phyloP scores from a whole-genome alignment of 2,329 filamentous ascomycete genomes.

The Aspergillus amoenus region DNA sequence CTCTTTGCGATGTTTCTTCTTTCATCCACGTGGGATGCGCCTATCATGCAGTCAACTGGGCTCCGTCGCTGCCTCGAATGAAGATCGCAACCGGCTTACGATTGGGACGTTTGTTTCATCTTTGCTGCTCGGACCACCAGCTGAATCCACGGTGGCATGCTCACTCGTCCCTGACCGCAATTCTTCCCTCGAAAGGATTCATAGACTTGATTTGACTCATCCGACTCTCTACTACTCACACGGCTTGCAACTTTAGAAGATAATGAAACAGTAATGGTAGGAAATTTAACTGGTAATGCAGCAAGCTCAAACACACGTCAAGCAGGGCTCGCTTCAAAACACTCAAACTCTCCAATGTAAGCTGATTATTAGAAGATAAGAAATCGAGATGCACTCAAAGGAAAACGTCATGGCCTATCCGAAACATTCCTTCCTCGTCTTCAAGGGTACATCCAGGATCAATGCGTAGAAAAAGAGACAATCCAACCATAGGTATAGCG shows the following conservation, averaged over 20 bases:
- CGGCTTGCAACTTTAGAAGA: background rate
- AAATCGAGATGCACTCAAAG: conserved; percentile 20
- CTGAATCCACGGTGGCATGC: too few species aligned
- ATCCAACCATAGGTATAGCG: conserved; percentile 21
- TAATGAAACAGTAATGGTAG: conserved; percentile 4
- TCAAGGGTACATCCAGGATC: conserved; percentile 25
- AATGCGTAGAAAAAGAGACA: conserved; percentile 25
- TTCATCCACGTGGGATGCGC: background rate
- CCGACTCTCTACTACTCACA: background rate
- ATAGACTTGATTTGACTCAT: background rate
- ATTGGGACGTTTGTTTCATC: background rate
- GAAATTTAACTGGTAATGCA: conserved; percentile 13
- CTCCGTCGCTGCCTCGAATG: too few species aligned
- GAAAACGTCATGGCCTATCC: conserved; percentile 29
- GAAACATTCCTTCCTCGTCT: conserved; percentile 26
- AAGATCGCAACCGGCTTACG: too few species aligned
- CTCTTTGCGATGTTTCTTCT: background rate
- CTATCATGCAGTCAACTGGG: background rate
- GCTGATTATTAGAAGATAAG: conserved; percentile 20
- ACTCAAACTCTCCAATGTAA: conserved; percentile 20
- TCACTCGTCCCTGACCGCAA: background rate
- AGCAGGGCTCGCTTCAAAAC: conserved; percentile 20
- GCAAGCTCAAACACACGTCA: conserved; percentile 18
- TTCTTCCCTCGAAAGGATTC: background rate
- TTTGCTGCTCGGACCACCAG: background rate